These are phyloP conservation scores for Calamus simplicifolius DNA, from an alignment of 176 grass and related monocot species.

Conservation along the genomic window DNA sequence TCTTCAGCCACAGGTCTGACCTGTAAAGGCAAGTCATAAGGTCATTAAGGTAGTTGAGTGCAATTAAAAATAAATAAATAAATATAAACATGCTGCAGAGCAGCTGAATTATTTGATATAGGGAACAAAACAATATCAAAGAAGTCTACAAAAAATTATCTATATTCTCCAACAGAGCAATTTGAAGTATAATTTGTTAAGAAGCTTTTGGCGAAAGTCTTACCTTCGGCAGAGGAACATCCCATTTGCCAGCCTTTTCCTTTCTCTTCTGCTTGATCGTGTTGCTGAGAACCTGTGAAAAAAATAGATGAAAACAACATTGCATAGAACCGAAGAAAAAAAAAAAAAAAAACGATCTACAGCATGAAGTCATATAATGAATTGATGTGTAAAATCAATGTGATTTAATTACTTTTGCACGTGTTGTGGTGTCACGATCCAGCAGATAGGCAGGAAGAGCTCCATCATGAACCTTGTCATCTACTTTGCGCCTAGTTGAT, in stretches of 20 bases:
- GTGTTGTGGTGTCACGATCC: slow-evolving; percentile 66
- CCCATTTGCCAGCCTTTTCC: slow-evolving; percentile 90
- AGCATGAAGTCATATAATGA: background rate
- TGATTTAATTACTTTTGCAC: slow-evolving; percentile 51
- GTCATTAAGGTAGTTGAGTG: no score
- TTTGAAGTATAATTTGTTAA: slow-evolving; percentile 3
- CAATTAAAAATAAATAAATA: no score
- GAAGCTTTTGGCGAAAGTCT: background rate
- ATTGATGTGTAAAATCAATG: background rate
- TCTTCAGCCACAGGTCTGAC: slow-evolving; percentile 74
- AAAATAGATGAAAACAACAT: background rate
- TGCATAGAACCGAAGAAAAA: slow-evolving; percentile 7
- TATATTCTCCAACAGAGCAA: no score
- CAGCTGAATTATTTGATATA: no score
- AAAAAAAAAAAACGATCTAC: background rate
- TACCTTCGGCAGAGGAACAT: slow-evolving; percentile 86
- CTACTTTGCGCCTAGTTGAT: slow-evolving; percentile 58
- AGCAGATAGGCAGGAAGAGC: slow-evolving; percentile 74
- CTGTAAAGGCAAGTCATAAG: slow-evolving; percentile 23
- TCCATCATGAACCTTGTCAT: slow-evolving; percentile 67
- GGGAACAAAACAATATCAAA: no score
- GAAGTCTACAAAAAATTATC: no score
- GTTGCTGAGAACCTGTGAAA: slow-evolving; percentile 69
- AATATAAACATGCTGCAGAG: no score
- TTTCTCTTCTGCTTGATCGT: slow-evolving; percentile 89